phyloP scores from a whole-genome alignment of 2,329 filamentous ascomycete genomes.

The Hymenoscyphus repandus region DNA sequence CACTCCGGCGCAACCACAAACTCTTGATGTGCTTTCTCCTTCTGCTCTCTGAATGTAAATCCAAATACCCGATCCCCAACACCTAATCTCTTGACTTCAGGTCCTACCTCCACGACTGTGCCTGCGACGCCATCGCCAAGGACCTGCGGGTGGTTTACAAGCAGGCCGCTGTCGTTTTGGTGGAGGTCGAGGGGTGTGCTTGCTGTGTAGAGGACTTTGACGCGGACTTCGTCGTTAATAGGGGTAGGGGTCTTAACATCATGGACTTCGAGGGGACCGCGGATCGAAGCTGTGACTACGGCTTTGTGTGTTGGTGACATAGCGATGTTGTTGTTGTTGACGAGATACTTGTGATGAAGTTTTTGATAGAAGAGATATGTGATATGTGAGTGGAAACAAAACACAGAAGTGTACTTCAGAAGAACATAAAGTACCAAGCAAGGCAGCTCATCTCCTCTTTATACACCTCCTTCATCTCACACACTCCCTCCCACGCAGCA shows the following conservation, averaged over 20 bases:
- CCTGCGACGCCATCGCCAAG: constrained; percentile 49
- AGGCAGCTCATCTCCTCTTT: not conserved
- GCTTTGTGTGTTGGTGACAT: constrained; percentile 32
- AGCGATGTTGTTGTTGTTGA: no score
- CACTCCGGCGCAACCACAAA: constrained; percentile 48
- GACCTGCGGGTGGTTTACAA: constrained; percentile 45
- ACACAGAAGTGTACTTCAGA: not conserved
- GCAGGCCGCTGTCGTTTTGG: constrained; percentile 53
- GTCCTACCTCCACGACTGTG: constrained; percentile 45
- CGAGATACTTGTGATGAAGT: no score
- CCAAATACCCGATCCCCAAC: constrained; percentile 52
- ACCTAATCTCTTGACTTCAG: constrained; percentile 37
- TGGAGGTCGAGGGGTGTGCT: constrained; percentile 59
- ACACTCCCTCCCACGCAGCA: no score
- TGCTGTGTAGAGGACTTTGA: constrained; percentile 53
- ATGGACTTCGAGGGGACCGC: constrained; percentile 32
- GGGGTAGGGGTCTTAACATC: constrained; percentile 29
- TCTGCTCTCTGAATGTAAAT: constrained; percentile 43
- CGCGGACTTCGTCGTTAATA: constrained; percentile 41
- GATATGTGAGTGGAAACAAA: not conserved
- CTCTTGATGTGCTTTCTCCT: constrained; percentile 50
- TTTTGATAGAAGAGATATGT: constrained; percentile 9
- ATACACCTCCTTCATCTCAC: not conserved
- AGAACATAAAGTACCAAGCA: not conserved
- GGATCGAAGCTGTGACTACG: constrained; percentile 35